Conservation (phyloP, 441 rosid species). For the Mallotus repandus region DNA sequence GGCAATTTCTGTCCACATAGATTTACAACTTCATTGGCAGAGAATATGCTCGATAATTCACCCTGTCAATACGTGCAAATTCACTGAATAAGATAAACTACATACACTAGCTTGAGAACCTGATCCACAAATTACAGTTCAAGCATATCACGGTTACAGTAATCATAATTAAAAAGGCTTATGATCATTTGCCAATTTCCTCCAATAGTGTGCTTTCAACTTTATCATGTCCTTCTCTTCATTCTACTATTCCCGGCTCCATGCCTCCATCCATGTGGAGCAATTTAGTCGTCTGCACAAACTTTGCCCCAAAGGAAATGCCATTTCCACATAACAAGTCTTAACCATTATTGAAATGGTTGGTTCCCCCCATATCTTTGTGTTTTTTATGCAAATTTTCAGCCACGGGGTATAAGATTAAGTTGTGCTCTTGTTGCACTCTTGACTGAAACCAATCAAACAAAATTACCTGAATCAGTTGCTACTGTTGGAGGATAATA, state of each 20-base stretch:
- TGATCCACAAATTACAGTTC: background rate
- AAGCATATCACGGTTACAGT: background rate
- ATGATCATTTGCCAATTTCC: background rate
- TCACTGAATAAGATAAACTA: background rate
- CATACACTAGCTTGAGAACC: background rate
- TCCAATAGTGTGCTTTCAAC: background rate
- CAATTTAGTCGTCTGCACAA: background rate
- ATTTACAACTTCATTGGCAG: background rate
- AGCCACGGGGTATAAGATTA: conserved; percentile 24
- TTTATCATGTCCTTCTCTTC: background rate
- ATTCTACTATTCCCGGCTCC: background rate
- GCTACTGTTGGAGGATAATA: background rate
- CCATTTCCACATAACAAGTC: background rate
- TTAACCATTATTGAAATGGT: background rate
- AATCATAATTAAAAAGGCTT: background rate
- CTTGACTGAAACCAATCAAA: conserved; percentile 38
- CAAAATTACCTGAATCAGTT: conserved; percentile 6
- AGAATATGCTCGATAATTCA: background rate
- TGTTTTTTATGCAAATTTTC: conserved; percentile 32
- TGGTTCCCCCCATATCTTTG: background rate
- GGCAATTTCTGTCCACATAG: background rate
- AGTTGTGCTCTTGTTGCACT: conserved; percentile 26
- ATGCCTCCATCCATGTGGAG: background rate
- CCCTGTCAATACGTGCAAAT: background rate
- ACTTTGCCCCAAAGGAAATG: background rate